A percentile compares a stretch with the other conserved stretches of the same genome.
Evolutionary conservation across 148 eudicot genomes (phyloP).

Genomic region (Selenicereus undatus): DNA sequence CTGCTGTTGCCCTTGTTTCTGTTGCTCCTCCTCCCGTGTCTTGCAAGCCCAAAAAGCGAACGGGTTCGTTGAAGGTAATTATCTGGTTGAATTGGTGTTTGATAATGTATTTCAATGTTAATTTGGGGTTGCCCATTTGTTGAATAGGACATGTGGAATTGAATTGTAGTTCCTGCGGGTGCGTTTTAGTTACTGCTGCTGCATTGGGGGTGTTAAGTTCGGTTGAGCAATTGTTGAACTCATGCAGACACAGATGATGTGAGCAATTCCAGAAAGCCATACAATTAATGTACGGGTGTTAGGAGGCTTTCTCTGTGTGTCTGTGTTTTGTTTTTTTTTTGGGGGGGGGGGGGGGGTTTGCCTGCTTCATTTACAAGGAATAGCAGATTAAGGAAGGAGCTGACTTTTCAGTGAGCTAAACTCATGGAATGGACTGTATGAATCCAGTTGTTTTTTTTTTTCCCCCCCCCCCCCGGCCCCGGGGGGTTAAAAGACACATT

Average conservation of each 20-base stretch:
- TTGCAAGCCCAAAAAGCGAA: conserved; percentile 31
- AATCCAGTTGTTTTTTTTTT: too few relatives aligned
- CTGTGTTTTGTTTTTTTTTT: too few relatives aligned
- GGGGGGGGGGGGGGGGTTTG: too few relatives aligned
- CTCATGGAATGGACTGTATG: too few relatives aligned
- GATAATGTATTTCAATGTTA: neutral
- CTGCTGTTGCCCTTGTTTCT: conserved; percentile 21
- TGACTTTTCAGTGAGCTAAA: too few relatives aligned
- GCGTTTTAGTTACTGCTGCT: neutral
- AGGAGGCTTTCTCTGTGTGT: too few relatives aligned
- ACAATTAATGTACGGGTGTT: neutral
- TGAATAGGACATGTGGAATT: neutral
- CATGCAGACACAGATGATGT: neutral
- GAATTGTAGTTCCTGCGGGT: neutral
- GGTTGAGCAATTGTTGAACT: too few relatives aligned
- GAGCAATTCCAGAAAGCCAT: neutral
- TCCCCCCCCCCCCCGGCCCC: too few relatives aligned
- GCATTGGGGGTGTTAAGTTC: too few relatives aligned
- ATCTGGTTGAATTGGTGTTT: neutral
- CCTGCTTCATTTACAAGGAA: too few relatives aligned
- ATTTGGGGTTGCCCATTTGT: neutral
- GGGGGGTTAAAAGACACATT: too few relatives aligned
- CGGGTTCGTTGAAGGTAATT: conserved; percentile 42
- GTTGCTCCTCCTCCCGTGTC: conserved; percentile 22
- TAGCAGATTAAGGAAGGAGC: too few relatives aligned